Evolutionary conservation across 345 rosid species (phyloP).

Genomic region (Eutrema japonicum): DNA sequence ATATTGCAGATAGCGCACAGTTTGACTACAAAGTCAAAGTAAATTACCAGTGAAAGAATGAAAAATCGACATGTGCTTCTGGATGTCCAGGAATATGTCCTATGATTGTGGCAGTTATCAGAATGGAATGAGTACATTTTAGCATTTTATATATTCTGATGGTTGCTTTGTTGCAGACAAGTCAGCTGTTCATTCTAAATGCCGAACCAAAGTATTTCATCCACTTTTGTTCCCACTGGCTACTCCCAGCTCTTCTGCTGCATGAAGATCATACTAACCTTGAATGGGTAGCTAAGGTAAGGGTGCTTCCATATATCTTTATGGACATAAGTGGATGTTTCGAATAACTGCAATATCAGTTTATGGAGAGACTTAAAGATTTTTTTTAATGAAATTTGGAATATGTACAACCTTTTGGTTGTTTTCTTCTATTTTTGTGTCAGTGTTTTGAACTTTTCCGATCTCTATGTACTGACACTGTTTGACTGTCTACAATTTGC

Average conservation of each 20-base stretch:
- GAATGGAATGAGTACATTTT: constrained; percentile 26
- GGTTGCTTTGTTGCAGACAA: constrained; percentile 55
- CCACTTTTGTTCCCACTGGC: constrained; percentile 84
- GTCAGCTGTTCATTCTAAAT: constrained; percentile 64
- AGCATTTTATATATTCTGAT: constrained; percentile 23
- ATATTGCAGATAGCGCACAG: not conserved
- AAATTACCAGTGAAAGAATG: constrained; percentile 10
- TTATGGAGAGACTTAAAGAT: constrained; percentile 7
- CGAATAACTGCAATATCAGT: constrained; percentile 3
- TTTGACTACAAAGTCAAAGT: constrained; percentile 11
- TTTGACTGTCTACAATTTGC: constrained; percentile 39
- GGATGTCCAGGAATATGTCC: constrained; percentile 21
- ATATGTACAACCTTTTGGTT: constrained; percentile 20
- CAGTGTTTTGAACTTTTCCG: not conserved
- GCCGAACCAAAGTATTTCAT: constrained; percentile 76
- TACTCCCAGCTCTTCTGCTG: constrained; percentile 82
- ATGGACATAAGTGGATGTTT: constrained; percentile 23
- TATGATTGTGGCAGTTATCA: constrained; percentile 7
- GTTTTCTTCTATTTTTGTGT: constrained; percentile 14
- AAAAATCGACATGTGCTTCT: constrained; percentile 9
- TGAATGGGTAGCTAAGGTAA: constrained; percentile 81
- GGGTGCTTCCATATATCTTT: constrained; percentile 29
- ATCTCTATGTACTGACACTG: constrained; percentile 9
- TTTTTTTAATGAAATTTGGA: not conserved
- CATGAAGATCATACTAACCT: constrained; percentile 63